Base-by-base conservation (phyloP, 768 basidiomycete genomes). In the Mycena polygramma region DNA sequence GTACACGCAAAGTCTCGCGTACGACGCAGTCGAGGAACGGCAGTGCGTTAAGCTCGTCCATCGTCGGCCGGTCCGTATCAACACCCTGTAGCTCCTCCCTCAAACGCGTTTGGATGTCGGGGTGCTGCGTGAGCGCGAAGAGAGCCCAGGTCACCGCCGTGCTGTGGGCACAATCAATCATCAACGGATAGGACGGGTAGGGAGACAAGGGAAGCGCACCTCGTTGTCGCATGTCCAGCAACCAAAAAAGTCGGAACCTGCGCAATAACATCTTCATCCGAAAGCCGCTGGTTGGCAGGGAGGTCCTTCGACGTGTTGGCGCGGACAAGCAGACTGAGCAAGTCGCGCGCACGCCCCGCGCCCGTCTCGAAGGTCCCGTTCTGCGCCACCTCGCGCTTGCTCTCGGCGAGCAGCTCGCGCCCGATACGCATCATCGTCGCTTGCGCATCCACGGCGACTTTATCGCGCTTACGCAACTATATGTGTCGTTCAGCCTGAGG, bases 251-350 rank as follows among this genome's bases (percentile, higher is more conserved):
- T 54, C 17, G 53, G 53, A 13, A 54, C 35, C 53, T 54, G 35
- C 36, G 35, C 6, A 36, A 20, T 36, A 53, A 53, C 55, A 49
- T 93, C 92, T 39, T 83, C 84, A 63, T 93, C 92, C 0, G 85
- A 84, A 79, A 93, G 79, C 39, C 81, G 81, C 74, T 91, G 90
- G 51, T 73, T 80, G 9, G 85, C 85, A 0, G 87, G 85, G 6
- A 90, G 71, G 74, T 93, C 89, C 0, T 84, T 86, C 0, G 89
- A 86, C 81, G 90, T 85, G 75, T 93, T 93, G 2, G 91, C 91
- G 66, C 84, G 84, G 51, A 92, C 81, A 7, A 93, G 81, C 30
- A 92, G 73, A 0, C 87, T 88, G 4, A 93, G 80, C 2, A 93
- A 74, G 79, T 66, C 65, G 8, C 55, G 54, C 48, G 52, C 66